These are phyloP conservation scores for Ophiosphaerella korrae DNA, from an alignment of 2,329 filamentous ascomycete species.

Conservation along the genomic window DNA sequence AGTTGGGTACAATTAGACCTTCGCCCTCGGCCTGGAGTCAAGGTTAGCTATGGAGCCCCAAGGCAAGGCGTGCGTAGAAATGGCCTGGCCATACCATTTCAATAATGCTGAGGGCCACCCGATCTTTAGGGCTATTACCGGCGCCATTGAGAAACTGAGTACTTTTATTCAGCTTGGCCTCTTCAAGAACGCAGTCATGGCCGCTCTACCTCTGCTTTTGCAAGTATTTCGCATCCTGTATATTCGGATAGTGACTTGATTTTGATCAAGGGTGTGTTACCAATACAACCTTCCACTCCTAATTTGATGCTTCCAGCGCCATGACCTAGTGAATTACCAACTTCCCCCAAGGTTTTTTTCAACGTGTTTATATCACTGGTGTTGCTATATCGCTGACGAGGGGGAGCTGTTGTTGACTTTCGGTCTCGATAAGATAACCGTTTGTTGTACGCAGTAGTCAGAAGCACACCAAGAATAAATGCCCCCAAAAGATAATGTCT, in stretches of 20 bases:
- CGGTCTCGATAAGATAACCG: conserved; percentile 19
- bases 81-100: conserved; percentile 52
- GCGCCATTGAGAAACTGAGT: conserved; percentile 84
- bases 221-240: conserved; percentile 87
- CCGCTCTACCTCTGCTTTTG: conserved; percentile 76
- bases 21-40: conserved; percentile 69
- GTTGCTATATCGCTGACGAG: conserved; percentile 25
- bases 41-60: conserved; percentile 8
- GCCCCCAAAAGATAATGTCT: conserved; percentile 69
- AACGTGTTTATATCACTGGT: conserved; percentile 29
- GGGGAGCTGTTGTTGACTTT: conserved; percentile 13
- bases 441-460: conserved; percentile 56
- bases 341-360: conserved; percentile 30
- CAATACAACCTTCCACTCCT: conserved; percentile 90
- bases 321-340: conserved; percentile 17
- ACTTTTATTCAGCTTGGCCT: conserved; percentile 3
- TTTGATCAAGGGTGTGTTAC: conserved; percentile 86
- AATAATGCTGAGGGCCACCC: conserved; percentile 92
- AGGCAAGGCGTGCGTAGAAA: too few species aligned
- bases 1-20: conserved; percentile 75
- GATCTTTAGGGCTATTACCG: conserved; percentile 91
- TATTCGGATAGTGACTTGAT: conserved; percentile 85
- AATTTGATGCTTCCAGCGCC: conserved; percentile 60
- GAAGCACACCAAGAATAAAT: conserved; percentile 76
- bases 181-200: not conserved